Evolutionary conservation across 306 rosid genomes (phyloP).

Genomic region (Ormosia semicastrata): DNA sequence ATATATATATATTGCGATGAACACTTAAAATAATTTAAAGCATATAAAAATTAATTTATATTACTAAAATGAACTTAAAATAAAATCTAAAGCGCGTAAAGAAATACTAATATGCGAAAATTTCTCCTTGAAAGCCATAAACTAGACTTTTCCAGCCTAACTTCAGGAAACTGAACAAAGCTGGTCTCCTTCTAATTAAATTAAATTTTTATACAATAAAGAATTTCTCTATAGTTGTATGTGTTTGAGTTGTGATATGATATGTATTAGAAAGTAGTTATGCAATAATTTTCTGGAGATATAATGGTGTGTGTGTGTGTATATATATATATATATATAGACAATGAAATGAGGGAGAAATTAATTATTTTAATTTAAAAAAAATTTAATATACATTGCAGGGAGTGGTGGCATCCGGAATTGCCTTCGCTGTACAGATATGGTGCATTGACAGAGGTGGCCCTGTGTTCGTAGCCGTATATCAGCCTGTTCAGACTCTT

Average conservation of each 20-base stretch:
- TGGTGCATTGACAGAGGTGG: slow-evolving; percentile 99
- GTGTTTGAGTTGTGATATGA: slow-evolving; percentile 32
- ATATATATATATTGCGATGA: too few species aligned
- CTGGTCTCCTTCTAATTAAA: background rate
- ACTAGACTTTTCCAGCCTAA: background rate
- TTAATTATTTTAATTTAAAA: background rate
- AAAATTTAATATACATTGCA: slow-evolving; percentile 26
- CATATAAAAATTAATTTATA: background rate
- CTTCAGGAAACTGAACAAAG: background rate
- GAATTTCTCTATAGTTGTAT: slow-evolving; percentile 1
- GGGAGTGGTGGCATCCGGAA: slow-evolving; percentile 99
- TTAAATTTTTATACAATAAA: background rate
- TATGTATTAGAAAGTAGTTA: slow-evolving; percentile 29
- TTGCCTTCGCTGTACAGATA: slow-evolving; percentile 97
- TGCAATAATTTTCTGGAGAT: slow-evolving; percentile 36
- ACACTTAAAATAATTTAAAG: too few species aligned
- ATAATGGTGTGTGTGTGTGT: background rate
- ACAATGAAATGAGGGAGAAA: background rate
- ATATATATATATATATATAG: background rate
- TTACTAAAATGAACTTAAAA: background rate
- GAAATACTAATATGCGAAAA: background rate
- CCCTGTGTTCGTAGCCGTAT: slow-evolving; percentile 96
- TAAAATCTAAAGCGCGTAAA: background rate
- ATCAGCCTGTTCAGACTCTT: slow-evolving; percentile 99
- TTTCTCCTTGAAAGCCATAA: background rate